A percentile compares a stretch with the other conserved stretches of the same genome.
Evolutionary conservation across 2,329 filamentous ascomycete species (phyloP).

Genomic region (Colletotrichum aenigma): DNA sequence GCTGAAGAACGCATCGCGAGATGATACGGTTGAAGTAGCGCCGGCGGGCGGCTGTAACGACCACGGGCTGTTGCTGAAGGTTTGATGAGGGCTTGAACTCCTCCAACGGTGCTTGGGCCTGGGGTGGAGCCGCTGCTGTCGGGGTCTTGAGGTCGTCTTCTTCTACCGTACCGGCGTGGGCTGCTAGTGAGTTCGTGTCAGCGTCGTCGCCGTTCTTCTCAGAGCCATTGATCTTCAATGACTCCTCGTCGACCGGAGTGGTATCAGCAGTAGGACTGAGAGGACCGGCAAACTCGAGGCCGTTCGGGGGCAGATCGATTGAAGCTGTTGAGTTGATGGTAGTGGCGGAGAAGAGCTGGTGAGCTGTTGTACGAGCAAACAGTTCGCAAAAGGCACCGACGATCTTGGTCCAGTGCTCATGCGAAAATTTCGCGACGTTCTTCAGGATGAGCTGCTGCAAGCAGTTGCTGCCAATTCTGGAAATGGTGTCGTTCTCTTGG

Average conservation of each 20-base stretch:
- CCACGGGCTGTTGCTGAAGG: constrained; percentile 85
- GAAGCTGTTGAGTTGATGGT: constrained; percentile 59
- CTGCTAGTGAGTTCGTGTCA: constrained; percentile 32
- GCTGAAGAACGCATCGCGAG: constrained; percentile 94
- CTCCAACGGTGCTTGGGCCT: constrained; percentile 65
- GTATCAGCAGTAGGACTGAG: constrained; percentile 45
- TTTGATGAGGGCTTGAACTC: constrained; percentile 83
- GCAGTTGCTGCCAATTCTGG: constrained; percentile 97
- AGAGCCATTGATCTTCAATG: constrained; percentile 64
- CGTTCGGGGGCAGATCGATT: constrained; percentile 56
- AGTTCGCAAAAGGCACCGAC: constrained; percentile 95
- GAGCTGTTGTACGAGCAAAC: constrained; percentile 92
- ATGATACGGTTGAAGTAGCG: constrained; percentile 99
- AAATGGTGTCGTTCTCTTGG: constrained; percentile 98
- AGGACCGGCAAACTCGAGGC: constrained; percentile 52
- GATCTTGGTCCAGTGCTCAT: constrained; percentile 90
- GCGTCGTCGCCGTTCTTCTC: constrained; percentile 43
- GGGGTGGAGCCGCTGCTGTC: constrained; percentile 26
- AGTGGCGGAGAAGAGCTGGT: constrained; percentile 90
- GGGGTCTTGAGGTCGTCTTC: constrained; percentile 39
- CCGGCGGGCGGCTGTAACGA: constrained; percentile 89
- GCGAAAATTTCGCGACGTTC: constrained; percentile 90
- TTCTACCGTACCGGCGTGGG: constrained; percentile 30
- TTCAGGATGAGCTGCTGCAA: constrained; percentile 95
- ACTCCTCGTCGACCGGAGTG: constrained; percentile 53